Percentiles rank a stretch among this genome's conserved stretches.
Evolutionary conservation across 148 eudicot species (phyloP).

Genomic region (Mesembryanthemum crystallinum): DNA sequence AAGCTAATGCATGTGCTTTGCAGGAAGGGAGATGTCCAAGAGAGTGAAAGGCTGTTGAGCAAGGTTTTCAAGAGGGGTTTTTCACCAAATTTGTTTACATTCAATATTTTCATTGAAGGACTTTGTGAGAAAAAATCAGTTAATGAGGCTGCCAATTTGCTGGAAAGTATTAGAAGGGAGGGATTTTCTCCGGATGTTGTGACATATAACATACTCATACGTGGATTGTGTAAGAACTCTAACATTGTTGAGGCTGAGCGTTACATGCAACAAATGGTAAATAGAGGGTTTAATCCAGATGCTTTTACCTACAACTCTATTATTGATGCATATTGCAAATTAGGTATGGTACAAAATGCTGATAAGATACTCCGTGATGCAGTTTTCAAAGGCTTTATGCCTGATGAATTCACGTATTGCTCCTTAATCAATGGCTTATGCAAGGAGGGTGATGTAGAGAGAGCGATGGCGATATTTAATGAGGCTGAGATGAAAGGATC

Average conservation of each 20-base stretch:
- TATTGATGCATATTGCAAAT: constrained; percentile 79
- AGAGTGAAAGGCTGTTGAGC: constrained; percentile 61
- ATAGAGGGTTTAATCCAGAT: constrained; percentile 80
- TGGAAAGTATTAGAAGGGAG: constrained; percentile 41
- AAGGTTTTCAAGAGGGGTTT: constrained; percentile 88
- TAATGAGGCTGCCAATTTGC: constrained; percentile 58
- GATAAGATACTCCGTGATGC: constrained; percentile 67
- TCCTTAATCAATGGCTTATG: constrained; percentile 73
- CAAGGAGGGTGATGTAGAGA: constrained; percentile 67
- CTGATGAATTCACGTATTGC: constrained; percentile 81
- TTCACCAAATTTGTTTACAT: constrained; percentile 79
- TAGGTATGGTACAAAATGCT: constrained; percentile 64
- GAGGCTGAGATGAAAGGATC: constrained; percentile 61
- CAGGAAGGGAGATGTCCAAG: constrained; percentile 59
- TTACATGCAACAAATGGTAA: constrained; percentile 73
- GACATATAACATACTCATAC: constrained; percentile 79
- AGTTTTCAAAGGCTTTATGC: constrained; percentile 61
- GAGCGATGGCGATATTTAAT: constrained; percentile 56
- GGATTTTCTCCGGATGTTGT: constrained; percentile 75
- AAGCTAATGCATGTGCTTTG: constrained; percentile 69
- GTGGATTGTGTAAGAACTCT: constrained; percentile 69
- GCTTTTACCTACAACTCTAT: constrained; percentile 75
- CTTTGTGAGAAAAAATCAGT: constrained; percentile 59
- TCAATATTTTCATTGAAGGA: constrained; percentile 80
- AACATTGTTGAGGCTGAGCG: constrained; percentile 67